These are phyloP conservation scores for Leucosporidium creatinivorum DNA, from an alignment of 768 basidiomycete genomes.

Conservation along the genomic window DNA sequence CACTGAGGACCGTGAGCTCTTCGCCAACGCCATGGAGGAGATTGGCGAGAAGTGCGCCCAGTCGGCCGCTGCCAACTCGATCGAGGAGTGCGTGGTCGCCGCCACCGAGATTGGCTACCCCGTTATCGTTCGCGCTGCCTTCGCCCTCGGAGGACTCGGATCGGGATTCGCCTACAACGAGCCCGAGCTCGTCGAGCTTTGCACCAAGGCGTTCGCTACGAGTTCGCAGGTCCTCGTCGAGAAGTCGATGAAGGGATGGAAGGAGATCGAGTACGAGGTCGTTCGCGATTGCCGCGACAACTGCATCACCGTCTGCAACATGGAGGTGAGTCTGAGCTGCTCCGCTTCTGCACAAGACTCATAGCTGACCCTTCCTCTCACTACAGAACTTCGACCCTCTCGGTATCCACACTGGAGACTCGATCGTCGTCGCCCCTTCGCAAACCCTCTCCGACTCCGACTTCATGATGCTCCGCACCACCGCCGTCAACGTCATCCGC, in stretches of 20 bases:
- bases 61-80: constrained; percentile 76
- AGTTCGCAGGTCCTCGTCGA: constrained; percentile 98
- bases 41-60: constrained; percentile 94
- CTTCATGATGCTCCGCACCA: constrained; percentile 97
- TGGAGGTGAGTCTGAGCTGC: constrained; percentile 68
- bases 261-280: constrained; percentile 99
- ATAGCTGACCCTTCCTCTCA: not conserved
- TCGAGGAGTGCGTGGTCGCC: constrained; percentile 73
- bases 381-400: constrained; percentile 96
- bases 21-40: constrained; percentile 86
- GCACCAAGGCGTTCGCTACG: constrained; percentile 91
- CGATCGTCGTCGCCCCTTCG: constrained; percentile 94
- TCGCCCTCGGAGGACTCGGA: constrained; percentile 90
- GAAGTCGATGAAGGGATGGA: constrained; percentile 99
- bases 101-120: constrained; percentile 84
- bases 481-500: constrained; percentile 97
- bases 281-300: constrained; percentile 96
- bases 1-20: constrained; percentile 92
- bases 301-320: constrained; percentile 99
- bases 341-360: not conserved
- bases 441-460: constrained; percentile 98
- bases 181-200: constrained; percentile 75
- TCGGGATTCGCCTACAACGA: constrained; percentile 95
- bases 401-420: constrained; percentile 97
- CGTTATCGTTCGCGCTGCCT: constrained; percentile 93